Percentiles rank a stretch among this genome's conserved stretches.
Conservation (phyloP, 306 rosid species). For the Inga leiocalycina region DNA sequence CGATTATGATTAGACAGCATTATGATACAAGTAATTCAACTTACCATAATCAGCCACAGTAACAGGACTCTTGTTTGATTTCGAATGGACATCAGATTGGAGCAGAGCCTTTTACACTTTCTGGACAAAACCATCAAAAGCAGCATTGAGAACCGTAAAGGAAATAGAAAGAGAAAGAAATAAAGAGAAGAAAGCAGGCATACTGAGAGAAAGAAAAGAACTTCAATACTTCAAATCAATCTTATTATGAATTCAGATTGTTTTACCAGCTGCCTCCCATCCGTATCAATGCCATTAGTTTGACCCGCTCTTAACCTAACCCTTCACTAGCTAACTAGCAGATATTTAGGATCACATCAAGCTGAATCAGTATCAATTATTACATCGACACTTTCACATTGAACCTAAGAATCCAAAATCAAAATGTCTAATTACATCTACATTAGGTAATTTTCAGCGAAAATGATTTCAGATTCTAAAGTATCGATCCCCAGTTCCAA, state of each 20-base stretch:
- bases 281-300: neutral
- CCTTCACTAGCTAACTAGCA: neutral
- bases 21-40: slow-evolving; percentile 16
- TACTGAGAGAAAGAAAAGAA: neutral
- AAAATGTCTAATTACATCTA: neutral
- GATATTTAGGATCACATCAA: neutral
- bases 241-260: neutral
- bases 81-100: slow-evolving; percentile 89
- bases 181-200: neutral
- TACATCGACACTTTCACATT: neutral
- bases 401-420: neutral
- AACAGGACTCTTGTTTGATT: slow-evolving; percentile 92
- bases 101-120: slow-evolving; percentile 83
- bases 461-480: neutral
- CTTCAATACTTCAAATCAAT: neutral
- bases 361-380: slow-evolving; percentile 18
- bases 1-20: slow-evolving; percentile 3
- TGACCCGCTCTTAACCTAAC: neutral
- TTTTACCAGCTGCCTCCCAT: neutral
- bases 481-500: neutral
- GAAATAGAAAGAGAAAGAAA: neutral
- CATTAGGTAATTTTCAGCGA: neutral
- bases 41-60: slow-evolving; percentile 95
- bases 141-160: neutral
- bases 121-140: slow-evolving; percentile 48